Evolutionary conservation across 139 green algal species (phyloP).

Genomic region (Ostreobium quekettii): DNA sequence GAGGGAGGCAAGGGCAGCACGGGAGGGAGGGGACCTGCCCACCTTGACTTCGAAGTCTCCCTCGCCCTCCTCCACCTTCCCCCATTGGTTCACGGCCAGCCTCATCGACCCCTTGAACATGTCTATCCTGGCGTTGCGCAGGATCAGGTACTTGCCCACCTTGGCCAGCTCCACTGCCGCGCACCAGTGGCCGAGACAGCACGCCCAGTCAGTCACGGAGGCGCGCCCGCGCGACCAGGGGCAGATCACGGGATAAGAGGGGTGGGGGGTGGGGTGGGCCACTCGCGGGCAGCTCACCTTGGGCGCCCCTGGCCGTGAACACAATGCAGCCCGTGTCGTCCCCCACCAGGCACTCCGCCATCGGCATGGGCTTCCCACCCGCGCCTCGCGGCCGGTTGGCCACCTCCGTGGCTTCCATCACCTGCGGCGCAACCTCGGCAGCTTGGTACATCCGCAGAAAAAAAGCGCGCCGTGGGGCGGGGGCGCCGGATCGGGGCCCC

Average conservation of each 20-base stretch:
- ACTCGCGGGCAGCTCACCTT: too few species aligned
- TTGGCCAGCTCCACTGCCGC: slow-evolving; percentile 66
- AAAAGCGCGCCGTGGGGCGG: too few species aligned
- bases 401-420: slow-evolving; percentile 61
- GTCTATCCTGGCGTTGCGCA: slow-evolving; percentile 83
- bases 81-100: slow-evolving; percentile 66
- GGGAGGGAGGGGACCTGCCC: slow-evolving; percentile 1
- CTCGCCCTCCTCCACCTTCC: slow-evolving; percentile 51
- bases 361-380: slow-evolving; percentile 34
- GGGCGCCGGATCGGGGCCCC: too few species aligned
- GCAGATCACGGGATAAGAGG: too few species aligned
- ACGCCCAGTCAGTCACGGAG: neutral
- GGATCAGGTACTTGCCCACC: slow-evolving; percentile 48
- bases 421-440: slow-evolving; percentile 32
- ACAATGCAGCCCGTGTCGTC: slow-evolving; percentile 75
- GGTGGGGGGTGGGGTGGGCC: too few species aligned
- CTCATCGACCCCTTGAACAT: slow-evolving; percentile 86
- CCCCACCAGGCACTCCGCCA: slow-evolving; percentile 80
- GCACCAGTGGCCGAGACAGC: neutral
- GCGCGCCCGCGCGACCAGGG: neutral
- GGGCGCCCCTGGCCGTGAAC: slow-evolving; percentile 72
- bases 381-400: slow-evolving; percentile 38
- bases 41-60: slow-evolving; percentile 54
- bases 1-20: neutral
- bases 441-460: too few species aligned